A percentile compares a stretch with the other conserved stretches of the same genome.
Conservation (phyloP, 371 early-diverging fungal genomes). For the Zychaea mexicana region DNA sequence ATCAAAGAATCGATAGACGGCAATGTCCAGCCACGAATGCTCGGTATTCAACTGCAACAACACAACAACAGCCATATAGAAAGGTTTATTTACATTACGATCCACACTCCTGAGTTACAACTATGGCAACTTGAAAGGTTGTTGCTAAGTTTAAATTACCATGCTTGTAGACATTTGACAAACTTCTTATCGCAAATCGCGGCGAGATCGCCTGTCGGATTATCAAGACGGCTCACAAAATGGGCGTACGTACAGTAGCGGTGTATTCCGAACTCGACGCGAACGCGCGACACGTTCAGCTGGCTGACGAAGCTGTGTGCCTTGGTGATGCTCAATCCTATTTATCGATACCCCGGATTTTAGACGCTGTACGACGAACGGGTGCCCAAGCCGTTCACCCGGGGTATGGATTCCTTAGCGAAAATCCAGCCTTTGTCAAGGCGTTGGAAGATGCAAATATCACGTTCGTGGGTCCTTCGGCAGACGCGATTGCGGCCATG, state of each 20-base stretch:
- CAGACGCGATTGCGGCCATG: slow-evolving; percentile 84
- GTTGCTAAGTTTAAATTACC: neutral
- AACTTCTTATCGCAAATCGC: slow-evolving; percentile 58
- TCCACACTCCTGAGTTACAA: no score
- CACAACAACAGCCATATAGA: no score
- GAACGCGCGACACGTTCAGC: slow-evolving; percentile 76
- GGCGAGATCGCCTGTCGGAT: slow-evolving; percentile 59
- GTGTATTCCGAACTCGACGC: slow-evolving; percentile 75
- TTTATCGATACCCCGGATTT: slow-evolving; percentile 64
- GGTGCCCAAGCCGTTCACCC: slow-evolving; percentile 84
- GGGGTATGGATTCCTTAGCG: slow-evolving; percentile 90
- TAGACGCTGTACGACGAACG: slow-evolving; percentile 59
- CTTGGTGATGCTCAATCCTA: slow-evolving; percentile 75
- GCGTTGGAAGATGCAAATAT: slow-evolving; percentile 60
- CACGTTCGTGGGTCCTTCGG: slow-evolving; percentile 78
- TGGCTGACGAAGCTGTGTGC: slow-evolving; percentile 80
- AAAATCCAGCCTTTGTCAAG: slow-evolving; percentile 77
- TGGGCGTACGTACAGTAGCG: slow-evolving; percentile 56
- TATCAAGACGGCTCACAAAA: slow-evolving; percentile 45
- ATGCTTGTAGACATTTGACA: slow-evolving; percentile 42
- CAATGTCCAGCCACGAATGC: no score
- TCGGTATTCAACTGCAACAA: no score
- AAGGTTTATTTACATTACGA: neutral
- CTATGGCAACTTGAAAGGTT: neutral
- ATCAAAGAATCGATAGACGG: no score